Evolutionary conservation across 306 rosid genomes (phyloP).

Genomic region (Leucaena leucocephala): DNA sequence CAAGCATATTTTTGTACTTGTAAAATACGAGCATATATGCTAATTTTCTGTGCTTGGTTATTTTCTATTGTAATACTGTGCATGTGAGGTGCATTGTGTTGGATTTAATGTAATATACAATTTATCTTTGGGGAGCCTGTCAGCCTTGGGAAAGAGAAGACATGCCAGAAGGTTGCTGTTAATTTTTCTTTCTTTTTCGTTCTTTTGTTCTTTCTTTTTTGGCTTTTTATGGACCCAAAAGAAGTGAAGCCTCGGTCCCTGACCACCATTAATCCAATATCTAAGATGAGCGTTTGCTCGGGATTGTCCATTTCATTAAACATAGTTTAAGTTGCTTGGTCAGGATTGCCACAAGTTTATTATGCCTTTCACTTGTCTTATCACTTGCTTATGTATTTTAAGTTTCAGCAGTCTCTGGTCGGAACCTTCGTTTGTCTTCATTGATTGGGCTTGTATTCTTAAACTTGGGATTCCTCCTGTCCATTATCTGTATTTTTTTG

Average conservation of each 20-base stretch:
- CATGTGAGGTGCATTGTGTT: background rate
- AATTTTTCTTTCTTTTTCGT: too few relatives aligned
- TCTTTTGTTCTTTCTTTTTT: too few relatives aligned
- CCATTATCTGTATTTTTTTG: background rate
- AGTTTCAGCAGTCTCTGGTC: background rate
- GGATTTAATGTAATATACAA: background rate
- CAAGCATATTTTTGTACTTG: background rate
- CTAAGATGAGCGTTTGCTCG: background rate
- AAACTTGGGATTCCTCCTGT: background rate
- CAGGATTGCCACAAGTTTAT: background rate
- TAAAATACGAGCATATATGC: too few relatives aligned
- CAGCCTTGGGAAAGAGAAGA: background rate
- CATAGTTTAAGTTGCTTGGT: background rate
- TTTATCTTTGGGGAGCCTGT: background rate
- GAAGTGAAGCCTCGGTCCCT: background rate
- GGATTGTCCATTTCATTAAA: background rate
- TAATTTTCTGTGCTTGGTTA: too few relatives aligned
- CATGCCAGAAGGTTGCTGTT: background rate
- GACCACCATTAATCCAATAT: background rate
- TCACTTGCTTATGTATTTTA: background rate
- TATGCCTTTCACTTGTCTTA: background rate
- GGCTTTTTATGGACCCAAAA: too few relatives aligned
- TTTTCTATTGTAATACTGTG: background rate
- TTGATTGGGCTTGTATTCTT: too few relatives aligned
- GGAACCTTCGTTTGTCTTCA: too few relatives aligned